Percentiles rank a stretch among this genome's conserved stretches.
Evolutionary conservation across 2,329 filamentous ascomycete species (phyloP).

Genomic region (Aspergillus sp.): DNA sequence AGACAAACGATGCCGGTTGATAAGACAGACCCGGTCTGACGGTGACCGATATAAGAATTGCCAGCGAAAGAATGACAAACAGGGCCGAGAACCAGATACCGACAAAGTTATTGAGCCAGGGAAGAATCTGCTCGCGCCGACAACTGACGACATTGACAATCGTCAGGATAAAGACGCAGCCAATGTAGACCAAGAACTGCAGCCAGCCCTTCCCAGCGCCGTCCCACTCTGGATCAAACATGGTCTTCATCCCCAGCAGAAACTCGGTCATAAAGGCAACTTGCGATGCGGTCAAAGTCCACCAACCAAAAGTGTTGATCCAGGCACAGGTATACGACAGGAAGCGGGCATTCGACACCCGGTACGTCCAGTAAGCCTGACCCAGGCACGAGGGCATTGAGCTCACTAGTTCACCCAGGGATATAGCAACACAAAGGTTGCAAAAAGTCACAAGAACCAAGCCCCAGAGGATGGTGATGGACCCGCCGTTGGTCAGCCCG

Average conservation of each 20-base stretch:
- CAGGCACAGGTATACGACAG: constrained; percentile 62
- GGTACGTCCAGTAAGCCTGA: constrained; percentile 62
- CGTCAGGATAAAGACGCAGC: constrained; percentile 54
- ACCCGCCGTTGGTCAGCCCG: constrained; percentile 64
- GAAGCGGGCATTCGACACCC: constrained; percentile 55
- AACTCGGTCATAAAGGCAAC: constrained; percentile 64
- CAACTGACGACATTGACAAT: constrained; percentile 58
- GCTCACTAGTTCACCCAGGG: constrained; percentile 69
- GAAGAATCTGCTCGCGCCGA: constrained; percentile 53
- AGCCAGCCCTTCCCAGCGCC: constrained; percentile 56
- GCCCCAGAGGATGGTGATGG: constrained; percentile 72
- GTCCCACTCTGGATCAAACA: constrained; percentile 56
- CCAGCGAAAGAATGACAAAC: constrained; percentile 58
- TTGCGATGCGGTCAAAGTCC: constrained; percentile 60
- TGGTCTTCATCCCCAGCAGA: constrained; percentile 59
- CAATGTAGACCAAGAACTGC: constrained; percentile 60
- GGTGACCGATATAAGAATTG: constrained; percentile 58
- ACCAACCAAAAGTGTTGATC: constrained; percentile 66
- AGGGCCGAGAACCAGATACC: constrained; percentile 58
- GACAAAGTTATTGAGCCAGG: constrained; percentile 62
- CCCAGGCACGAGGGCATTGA: constrained; percentile 66
- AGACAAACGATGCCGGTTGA: constrained; percentile 58
- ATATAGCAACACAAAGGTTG: constrained; percentile 65
- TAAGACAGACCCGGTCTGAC: constrained; percentile 50
- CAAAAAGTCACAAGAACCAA: constrained; percentile 68